Conservation (phyloP, 768 basidiomycete genomes). For the Leccinum disarticulatum region DNA sequence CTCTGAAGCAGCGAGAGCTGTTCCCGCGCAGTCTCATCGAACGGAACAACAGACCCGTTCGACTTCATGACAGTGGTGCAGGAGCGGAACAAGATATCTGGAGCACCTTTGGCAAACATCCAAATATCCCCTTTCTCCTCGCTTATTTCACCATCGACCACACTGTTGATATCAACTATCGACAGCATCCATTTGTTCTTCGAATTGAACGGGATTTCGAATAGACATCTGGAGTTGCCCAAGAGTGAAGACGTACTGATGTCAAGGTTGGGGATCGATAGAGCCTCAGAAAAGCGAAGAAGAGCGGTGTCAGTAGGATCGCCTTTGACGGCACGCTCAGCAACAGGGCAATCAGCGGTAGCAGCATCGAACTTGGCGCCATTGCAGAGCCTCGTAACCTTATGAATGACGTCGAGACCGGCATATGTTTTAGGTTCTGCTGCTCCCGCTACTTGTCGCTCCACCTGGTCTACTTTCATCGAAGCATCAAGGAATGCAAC, state of each 20-base stretch:
- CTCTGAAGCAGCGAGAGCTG: conserved; percentile 34
- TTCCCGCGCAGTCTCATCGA: conserved; percentile 25
- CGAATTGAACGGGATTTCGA: conserved; percentile 47
- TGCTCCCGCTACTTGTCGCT: conserved; percentile 7
- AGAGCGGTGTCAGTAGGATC: conserved; percentile 57
- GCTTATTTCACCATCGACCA: background rate
- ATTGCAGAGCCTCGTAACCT: conserved; percentile 53
- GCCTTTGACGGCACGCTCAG: conserved; percentile 37
- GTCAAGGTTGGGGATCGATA: conserved; percentile 21
- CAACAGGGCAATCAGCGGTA: conserved; percentile 25
- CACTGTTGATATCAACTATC: conserved; percentile 23
- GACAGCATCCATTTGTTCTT: conserved; percentile 59
- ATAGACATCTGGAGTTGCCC: conserved; percentile 18
- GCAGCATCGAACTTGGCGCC: conserved; percentile 47
- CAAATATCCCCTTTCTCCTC: conserved; percentile 18
- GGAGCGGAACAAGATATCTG: conserved; percentile 48
- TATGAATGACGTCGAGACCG: conserved; percentile 29
- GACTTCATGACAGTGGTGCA: conserved; percentile 36
- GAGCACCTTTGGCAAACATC: conserved; percentile 58
- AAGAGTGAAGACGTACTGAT: conserved; percentile 23
- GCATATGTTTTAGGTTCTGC: conserved; percentile 10
- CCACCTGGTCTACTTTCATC: conserved; percentile 18
- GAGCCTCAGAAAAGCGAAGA: conserved; percentile 44
- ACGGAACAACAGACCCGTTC: conserved; percentile 33
- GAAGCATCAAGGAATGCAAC: conserved; percentile 37